A percentile compares a stretch with the other conserved stretches of the same genome.
Conservation (phyloP, 1,284 basidiomycete genomes). For the Ganoderma sp. region DNA sequence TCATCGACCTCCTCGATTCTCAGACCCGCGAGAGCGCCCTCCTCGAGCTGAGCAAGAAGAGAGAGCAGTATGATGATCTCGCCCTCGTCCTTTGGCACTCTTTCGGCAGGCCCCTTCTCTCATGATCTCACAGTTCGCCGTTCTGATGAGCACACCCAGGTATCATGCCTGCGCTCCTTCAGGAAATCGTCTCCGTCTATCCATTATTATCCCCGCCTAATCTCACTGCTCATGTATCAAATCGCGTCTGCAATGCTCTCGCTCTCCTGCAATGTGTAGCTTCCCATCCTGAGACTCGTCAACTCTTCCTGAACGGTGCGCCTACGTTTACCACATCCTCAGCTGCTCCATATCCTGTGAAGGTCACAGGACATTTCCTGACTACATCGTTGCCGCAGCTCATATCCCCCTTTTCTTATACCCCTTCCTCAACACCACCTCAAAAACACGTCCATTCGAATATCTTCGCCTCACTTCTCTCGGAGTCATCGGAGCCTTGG, state of each 20-base stretch:
- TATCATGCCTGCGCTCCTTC: constrained; percentile 97
- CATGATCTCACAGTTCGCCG: neutral
- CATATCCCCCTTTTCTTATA: constrained; percentile 99
- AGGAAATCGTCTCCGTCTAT: constrained; percentile 99
- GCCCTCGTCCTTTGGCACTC: constrained; percentile 99
- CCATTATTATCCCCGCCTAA: constrained; percentile 95
- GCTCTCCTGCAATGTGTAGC: constrained; percentile 98
- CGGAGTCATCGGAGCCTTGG: constrained; percentile 97
- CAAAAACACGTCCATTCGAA: constrained; percentile 98
- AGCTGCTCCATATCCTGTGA: neutral
- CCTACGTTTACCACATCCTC: constrained; percentile 6
- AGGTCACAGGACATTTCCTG: neutral
- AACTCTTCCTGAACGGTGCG: constrained; percentile 89
- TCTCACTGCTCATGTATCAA: constrained; percentile 97
- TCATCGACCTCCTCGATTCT: constrained; percentile 83
- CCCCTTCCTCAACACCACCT: constrained; percentile 98
- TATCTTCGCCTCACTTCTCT: constrained; percentile 97
- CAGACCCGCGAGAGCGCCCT: constrained; percentile 85
- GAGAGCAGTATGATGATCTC: constrained; percentile 98
- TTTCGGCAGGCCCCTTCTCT: constrained; percentile 76
- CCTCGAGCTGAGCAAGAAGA: constrained; percentile 97
- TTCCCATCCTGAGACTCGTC: constrained; percentile 91
- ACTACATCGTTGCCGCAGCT: constrained; percentile 55
- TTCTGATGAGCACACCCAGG: constrained; percentile 53
- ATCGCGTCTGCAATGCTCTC: constrained; percentile 98